Evolutionary conservation across 2,329 filamentous ascomycete species (phyloP).

Genomic region (Hymenoscyphus salicellus): DNA sequence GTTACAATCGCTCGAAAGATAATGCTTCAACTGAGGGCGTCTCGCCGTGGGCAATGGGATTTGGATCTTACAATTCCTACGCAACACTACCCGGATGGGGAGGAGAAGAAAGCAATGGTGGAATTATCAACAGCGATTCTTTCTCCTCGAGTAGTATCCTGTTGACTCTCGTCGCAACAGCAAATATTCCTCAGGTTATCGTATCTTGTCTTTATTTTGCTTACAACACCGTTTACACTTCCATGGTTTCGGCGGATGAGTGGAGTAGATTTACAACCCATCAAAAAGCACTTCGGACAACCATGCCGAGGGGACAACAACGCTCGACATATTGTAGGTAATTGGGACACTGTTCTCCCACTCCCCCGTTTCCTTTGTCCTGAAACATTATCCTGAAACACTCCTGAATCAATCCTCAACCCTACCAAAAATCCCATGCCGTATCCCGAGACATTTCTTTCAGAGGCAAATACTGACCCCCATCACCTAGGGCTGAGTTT

Average conservation of each 20-base stretch:
- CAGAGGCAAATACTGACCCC: too few species aligned
- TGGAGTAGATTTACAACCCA: constrained; percentile 4
- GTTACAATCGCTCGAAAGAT: neutral
- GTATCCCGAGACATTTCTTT: too few species aligned
- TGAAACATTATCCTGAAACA: too few species aligned
- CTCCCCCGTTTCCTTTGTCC: too few species aligned
- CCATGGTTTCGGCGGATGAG: constrained; percentile 3
- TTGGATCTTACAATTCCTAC: constrained; percentile 19
- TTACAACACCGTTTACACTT: constrained; percentile 1
- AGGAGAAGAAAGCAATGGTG: neutral
- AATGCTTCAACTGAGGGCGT: neutral
- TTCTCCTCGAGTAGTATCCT: constrained; percentile 33
- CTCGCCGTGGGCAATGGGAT: constrained; percentile 10
- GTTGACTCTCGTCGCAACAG: neutral
- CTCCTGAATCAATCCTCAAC: too few species aligned
- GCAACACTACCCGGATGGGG: constrained; percentile 15
- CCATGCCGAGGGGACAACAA: constrained; percentile 6
- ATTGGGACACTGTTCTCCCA: too few species aligned
- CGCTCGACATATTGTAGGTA: constrained; percentile 6
- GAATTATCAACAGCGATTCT: constrained; percentile 17
- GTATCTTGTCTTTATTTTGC: constrained; percentile 3
- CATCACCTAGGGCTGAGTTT: too few species aligned
- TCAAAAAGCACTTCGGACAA: constrained; percentile 1
- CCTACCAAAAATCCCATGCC: too few species aligned
- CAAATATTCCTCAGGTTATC: constrained; percentile 3